phyloP scores from a whole-genome alignment of 768 basidiomycete genomes.

The Solioccasus polychromus region DNA sequence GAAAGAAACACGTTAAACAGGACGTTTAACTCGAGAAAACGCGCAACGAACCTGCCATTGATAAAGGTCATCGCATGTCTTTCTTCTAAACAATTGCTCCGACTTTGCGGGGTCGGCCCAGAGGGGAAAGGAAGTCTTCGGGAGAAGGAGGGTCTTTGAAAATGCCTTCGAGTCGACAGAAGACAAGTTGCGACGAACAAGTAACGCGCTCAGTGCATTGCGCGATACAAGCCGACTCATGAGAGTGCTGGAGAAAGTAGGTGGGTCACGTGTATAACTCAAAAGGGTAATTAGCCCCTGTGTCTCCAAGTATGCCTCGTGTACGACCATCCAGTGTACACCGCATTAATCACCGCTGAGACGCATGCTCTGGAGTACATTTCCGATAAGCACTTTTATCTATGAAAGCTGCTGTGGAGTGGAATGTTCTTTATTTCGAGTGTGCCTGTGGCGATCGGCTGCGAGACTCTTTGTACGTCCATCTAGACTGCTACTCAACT shows the following conservation, averaged over 20 bases:
- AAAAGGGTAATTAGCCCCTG: not conserved
- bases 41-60: constrained; percentile 62
- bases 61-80: constrained; percentile 76
- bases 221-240: constrained; percentile 20
- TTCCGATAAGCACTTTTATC: not conserved
- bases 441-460: too few species aligned
- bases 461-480: too few species aligned
- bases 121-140: constrained; percentile 77
- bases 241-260: not conserved
- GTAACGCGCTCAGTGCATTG: constrained; percentile 13
- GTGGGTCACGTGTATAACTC: not conserved
- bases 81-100: constrained; percentile 53
- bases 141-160: constrained; percentile 69
- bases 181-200: constrained; percentile 14
- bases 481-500: too few species aligned
- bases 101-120: constrained; percentile 63
- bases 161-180: constrained; percentile 38
- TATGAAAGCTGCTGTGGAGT: not conserved
- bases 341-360: too few species aligned
- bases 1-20: not conserved
- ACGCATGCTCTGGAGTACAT: too few species aligned
- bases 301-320: constrained; percentile 13
- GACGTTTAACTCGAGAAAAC: not conserved
- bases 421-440: too few species aligned
- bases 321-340: constrained; percentile 9